These are phyloP conservation scores for Viridothelium virens DNA, from an alignment of 495 filamentous ascomycete species.

Conservation along the genomic window DNA sequence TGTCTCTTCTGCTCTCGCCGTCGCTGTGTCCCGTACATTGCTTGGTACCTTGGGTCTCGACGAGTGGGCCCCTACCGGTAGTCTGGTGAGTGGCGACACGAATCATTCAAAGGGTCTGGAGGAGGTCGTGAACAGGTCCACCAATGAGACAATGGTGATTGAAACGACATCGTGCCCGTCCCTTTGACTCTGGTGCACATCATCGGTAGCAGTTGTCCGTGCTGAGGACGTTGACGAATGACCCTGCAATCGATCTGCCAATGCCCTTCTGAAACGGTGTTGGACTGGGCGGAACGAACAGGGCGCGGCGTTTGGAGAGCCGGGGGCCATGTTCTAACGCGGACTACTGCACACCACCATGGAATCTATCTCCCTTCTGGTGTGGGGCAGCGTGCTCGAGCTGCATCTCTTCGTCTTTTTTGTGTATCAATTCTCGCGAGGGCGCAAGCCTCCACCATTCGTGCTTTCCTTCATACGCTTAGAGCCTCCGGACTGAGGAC, in stretches of 20 bases:
- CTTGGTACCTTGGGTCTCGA: too few relatives aligned
- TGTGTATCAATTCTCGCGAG: neutral
- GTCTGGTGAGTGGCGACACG: too few relatives aligned
- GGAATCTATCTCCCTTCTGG: conserved; percentile 6
- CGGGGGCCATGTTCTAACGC: neutral
- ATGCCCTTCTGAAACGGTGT: conserved; percentile 4
- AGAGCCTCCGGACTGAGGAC: neutral
- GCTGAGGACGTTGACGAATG: conserved; percentile 6
- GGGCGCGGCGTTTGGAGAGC: neutral
- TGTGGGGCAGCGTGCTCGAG: neutral
- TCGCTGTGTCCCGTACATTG: neutral
- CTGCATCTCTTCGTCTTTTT: neutral
- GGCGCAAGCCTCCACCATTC: neutral
- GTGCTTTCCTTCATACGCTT: neutral
- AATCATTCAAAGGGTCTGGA: too few relatives aligned
- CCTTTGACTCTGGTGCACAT: neutral
- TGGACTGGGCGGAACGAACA: neutral
- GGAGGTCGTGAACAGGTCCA: neutral
- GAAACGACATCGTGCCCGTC: neutral
- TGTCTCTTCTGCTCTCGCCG: neutral
- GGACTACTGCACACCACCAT: conserved; percentile 10
- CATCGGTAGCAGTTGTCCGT: neutral
- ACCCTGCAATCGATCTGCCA: conserved; percentile 1
- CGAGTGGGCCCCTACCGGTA: neutral
- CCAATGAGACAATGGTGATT: conserved; percentile 2